Evolutionary conservation across 2,329 filamentous ascomycete genomes (phyloP), one percentile per base, ranked within the genome.

Genomic region (Penicillium oxalicum): DNA sequence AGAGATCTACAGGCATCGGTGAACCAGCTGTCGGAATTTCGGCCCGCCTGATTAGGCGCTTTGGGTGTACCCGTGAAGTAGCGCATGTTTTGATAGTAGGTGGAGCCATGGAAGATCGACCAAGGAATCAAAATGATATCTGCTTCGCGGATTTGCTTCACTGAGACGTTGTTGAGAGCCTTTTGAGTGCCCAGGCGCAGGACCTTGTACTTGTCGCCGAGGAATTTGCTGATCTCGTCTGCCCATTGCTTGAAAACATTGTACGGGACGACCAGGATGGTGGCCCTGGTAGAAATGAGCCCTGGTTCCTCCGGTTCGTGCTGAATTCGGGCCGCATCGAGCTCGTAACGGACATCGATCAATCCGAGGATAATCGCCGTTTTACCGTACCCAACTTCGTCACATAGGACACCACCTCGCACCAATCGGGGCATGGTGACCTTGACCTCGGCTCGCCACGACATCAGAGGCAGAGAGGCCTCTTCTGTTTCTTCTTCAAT

Each of bases 301-400:
- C 61, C 61, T 32, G 42, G 4, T 41, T 18, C 41, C 37, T 7
- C 51, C 18, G 9, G 18, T 27, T 33, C 9, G 32, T 40, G 18
- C 5, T 18, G 34, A 11, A 38, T 9, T 51, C 37, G 41, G 40
- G 49, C 9, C 34, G 46, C 36, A 39, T 65, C 59, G 9, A 49
- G 51, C 8, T 65, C 50, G 18, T 45, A 34, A 28, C 54, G 51
- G 28, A 67, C 63, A 33, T 79, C 70, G 28, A 84, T 75, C 7
- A 86, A 63, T 0, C 74, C 81, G 9, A 86, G 70, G 2, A 75
- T 76, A 0, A 78, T 76, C 1, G 81, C 76, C 0, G 83, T 87
- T 58, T 87, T 87, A 0, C 84, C 84, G 58, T 83, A 86, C 0
- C 80, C 82, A 32, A 84, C 81, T 39, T 80, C 73, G 57, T 85